A percentile compares a stretch with the other conserved stretches of the same genome.
Conservation (phyloP, 1,139 yeast species). For the Meyerozyma elateridarum region DNA sequence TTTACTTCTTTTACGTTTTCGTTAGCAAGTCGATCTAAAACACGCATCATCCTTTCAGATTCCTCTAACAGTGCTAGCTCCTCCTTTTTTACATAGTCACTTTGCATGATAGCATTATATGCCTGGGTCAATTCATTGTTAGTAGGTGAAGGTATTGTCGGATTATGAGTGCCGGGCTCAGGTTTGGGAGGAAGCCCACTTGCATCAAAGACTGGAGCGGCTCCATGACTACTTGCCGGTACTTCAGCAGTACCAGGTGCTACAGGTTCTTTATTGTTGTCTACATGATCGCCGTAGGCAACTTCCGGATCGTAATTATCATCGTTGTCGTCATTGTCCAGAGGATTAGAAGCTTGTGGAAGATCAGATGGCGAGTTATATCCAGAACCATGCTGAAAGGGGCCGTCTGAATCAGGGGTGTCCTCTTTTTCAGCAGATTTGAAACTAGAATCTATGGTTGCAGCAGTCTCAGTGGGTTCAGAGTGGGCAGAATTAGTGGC, state of each 20-base stretch:
- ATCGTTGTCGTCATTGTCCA: slow-evolving; percentile 6
- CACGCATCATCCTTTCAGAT: slow-evolving; percentile 29
- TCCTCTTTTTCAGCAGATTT: too few relatives aligned
- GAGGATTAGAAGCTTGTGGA: too few relatives aligned
- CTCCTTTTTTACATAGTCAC: slow-evolving; percentile 30
- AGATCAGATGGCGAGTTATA: too few relatives aligned
- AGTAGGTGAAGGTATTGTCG: slow-evolving; percentile 8
- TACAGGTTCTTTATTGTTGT: too few relatives aligned
- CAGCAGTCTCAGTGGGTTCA: too few relatives aligned
- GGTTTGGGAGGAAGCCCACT: slow-evolving; percentile 7
- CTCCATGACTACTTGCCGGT: slow-evolving; percentile 1
- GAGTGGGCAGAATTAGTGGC: too few relatives aligned
- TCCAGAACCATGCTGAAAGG: too few relatives aligned
- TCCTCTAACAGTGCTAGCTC: slow-evolving; percentile 26
- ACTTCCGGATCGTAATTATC: slow-evolving; percentile 2
- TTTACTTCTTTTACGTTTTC: slow-evolving; percentile 21
- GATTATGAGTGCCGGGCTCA: slow-evolving; percentile 7
- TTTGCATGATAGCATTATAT: slow-evolving; percentile 30
- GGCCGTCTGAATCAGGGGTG: too few relatives aligned
- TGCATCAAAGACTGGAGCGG: slow-evolving; percentile 6
- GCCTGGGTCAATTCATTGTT: slow-evolving; percentile 24
- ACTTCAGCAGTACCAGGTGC: too few relatives aligned
- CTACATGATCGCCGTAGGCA: too few relatives aligned
- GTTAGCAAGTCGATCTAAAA: slow-evolving; percentile 25
- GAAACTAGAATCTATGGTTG: too few relatives aligned